Evolutionary conservation across 768 basidiomycete genomes (phyloP), one percentile per base, ranked within the genome.

Genomic region (Naematelia encephala): DNA sequence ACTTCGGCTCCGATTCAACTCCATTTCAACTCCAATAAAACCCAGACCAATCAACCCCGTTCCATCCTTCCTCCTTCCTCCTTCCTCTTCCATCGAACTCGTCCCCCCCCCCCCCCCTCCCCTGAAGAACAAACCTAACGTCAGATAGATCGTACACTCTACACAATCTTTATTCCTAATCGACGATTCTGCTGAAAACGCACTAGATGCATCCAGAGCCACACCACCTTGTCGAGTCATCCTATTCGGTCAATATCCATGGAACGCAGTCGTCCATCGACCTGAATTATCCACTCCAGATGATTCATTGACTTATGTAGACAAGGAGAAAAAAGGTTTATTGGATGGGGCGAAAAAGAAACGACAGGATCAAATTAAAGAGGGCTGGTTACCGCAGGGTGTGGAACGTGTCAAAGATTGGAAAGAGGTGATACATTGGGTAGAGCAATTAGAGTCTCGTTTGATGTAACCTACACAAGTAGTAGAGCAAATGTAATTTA

Each of bases 151-250:
- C 47, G 87, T 88, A 69, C 77, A 82, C 29, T 80, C 83, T 59
- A 77, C 90, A 16, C 81, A 81, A 14, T 86, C 88, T 11, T 80
- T 81, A 42, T 70, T 89, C 39, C 78, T 91, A 53, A 84, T 91
- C 58, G 89, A 91, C 74, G 89, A 91, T 78, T 89, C 88, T 4
- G 68, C 86, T 43, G 89, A 90, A 75, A 90, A 90, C 74, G 87
- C 86, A 34, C 63, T 87, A 25, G 81, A 84, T 57, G 85, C 85
- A 62, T 81, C 80, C 0, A 80, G 75, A 3, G 79, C 81, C 29
- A 64, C 73, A 19, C 79, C 80, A n/a, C 81, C 83, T 1, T 82
- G 82, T 13, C 83, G 81, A 1, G 85, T 87, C 27, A 74, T 90
- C 42, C 80, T 91, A 4, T 90, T 90, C 64, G 89, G 89, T 21